Conservation (phyloP, 208 protist species). For the Histomonas meleagridis region DNA sequence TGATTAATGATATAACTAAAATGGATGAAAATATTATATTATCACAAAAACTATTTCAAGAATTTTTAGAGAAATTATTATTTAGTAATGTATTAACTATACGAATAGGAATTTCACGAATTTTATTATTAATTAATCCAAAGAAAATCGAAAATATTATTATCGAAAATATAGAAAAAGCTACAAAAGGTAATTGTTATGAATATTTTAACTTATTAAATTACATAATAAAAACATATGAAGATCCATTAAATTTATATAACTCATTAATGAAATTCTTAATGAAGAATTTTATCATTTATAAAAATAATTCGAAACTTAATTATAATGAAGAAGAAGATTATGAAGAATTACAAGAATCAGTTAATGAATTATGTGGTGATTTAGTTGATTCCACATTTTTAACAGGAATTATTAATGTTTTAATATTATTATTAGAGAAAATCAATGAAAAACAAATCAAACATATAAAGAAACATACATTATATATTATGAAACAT, state of each 20-base stretch:
- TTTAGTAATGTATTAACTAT: not conserved
- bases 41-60: not conserved
- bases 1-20: not conserved
- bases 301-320: no score
- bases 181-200: not conserved
- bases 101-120: not conserved
- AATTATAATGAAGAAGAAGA: not conserved
- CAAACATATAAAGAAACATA: not conserved
- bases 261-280: not conserved
- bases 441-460: not conserved
- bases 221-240: not conserved
- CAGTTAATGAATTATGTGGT: not conserved
- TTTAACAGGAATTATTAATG: not conserved
- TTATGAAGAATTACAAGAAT: not conserved
- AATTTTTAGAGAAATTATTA: not conserved
- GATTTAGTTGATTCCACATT: not conserved
- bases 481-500: not conserved
- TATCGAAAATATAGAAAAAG: not conserved
- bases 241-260: not conserved
- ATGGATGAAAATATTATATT: not conserved
- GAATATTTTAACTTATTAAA: not conserved
- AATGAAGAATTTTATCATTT: not conserved
- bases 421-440: not conserved
- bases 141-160: constrained; percentile 1
- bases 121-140: not conserved